phyloP scores from a whole-genome alignment of 164 flowering plant genomes.

The Liquidambar formosana region DNA sequence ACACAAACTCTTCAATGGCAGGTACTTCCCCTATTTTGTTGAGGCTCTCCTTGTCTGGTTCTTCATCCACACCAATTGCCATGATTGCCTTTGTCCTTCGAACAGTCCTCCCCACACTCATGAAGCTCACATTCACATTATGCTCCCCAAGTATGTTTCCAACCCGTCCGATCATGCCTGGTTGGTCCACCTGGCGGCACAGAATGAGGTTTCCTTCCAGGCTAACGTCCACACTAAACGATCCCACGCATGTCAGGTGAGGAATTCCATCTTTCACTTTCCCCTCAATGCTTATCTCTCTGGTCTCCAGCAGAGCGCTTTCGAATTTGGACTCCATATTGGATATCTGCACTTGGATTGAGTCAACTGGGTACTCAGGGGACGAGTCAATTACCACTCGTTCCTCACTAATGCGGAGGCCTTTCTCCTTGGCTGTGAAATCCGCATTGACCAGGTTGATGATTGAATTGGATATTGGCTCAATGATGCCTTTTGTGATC shows the following conservation, averaged over 20 bases:
- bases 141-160: conserved; percentile 46
- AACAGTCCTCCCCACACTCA: conserved; percentile 48
- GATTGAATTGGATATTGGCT: conserved; percentile 44
- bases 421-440: conserved; percentile 58
- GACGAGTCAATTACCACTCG: conserved; percentile 29
- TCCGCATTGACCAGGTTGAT: conserved; percentile 62
- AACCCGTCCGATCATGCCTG: conserved; percentile 58
- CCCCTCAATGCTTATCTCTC: conserved; percentile 44
- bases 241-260: conserved; percentile 39
- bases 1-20: conserved; percentile 55
- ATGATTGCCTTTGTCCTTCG: conserved; percentile 49
- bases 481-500: conserved; percentile 60
- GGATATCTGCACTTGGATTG: conserved; percentile 41
- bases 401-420: conserved; percentile 53
- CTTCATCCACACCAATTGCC: conserved; percentile 44
- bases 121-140: conserved; percentile 50
- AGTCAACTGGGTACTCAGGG: conserved; percentile 44
- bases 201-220: conserved; percentile 46
- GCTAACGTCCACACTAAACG: conserved; percentile 44
- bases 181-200: conserved; percentile 51
- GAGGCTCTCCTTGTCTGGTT: conserved; percentile 27
- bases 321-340: conserved; percentile 48
- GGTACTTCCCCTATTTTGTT: conserved; percentile 34
- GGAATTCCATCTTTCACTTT: conserved; percentile 44
- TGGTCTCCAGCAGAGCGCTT: conserved; percentile 35